A percentile compares a stretch with the other conserved stretches of the same genome.
These are phyloP conservation scores for Magnaporthiopsis poae DNA, from an alignment of 2,329 filamentous ascomycete species.

Conservation along the genomic window DNA sequence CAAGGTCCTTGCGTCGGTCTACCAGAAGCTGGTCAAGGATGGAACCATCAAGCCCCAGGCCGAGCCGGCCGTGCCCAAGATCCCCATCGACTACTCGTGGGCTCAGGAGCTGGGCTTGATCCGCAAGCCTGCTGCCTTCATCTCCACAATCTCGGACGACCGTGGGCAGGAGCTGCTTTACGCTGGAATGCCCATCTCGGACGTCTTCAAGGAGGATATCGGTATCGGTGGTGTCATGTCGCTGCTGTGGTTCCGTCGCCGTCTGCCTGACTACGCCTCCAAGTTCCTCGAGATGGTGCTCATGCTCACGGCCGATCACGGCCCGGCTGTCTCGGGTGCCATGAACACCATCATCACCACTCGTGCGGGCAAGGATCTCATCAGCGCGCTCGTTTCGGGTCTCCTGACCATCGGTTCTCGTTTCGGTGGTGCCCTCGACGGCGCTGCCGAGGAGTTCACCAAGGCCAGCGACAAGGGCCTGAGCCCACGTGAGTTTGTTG, in stretches of 20 bases:
- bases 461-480: slow-evolving; percentile 97
- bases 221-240: slow-evolving; percentile 99
- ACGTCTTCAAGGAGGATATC: slow-evolving; percentile 97
- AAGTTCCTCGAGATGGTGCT: slow-evolving; percentile 99
- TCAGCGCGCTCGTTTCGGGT: slow-evolving; percentile 89
- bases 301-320: slow-evolving; percentile 98
- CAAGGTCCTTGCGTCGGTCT: slow-evolving; percentile 63
- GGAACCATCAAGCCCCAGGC: slow-evolving; percentile 76
- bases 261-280: slow-evolving; percentile 88
- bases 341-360: slow-evolving; percentile 99
- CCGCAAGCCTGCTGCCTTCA: slow-evolving; percentile 98
- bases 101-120: slow-evolving; percentile 98
- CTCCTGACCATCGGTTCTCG: slow-evolving; percentile 95
- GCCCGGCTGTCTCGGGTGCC: slow-evolving; percentile 94
- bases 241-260: slow-evolving; percentile 96
- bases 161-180: slow-evolving; percentile 98
- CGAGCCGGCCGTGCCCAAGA: slow-evolving; percentile 94
- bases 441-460: slow-evolving; percentile 95
- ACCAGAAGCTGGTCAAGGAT: slow-evolving; percentile 75
- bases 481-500: slow-evolving; percentile 96
- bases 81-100: slow-evolving; percentile 99
- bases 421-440: slow-evolving; percentile 96
- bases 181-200: slow-evolving; percentile 98
- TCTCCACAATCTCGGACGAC: slow-evolving; percentile 98
- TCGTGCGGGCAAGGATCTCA: slow-evolving; percentile 96